Evolutionary conservation across 768 basidiomycete genomes (phyloP).

Genomic region (Hypholoma sublateritium): DNA sequence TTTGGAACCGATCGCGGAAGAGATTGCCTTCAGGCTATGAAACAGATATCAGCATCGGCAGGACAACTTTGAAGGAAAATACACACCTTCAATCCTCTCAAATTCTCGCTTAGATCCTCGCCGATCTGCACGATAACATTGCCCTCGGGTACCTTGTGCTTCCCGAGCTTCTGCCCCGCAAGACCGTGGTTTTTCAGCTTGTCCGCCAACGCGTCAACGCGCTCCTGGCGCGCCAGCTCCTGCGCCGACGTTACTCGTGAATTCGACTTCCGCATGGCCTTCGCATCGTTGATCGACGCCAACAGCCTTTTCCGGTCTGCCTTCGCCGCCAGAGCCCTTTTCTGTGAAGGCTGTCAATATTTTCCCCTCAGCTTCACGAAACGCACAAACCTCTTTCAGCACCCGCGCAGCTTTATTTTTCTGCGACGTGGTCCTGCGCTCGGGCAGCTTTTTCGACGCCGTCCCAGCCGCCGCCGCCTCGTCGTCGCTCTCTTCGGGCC

Average conservation of each 20-base stretch:
- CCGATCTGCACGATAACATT: constrained; percentile 85
- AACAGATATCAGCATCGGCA: constrained; percentile 2
- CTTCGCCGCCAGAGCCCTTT: constrained; percentile 61
- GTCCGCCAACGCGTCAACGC: constrained; percentile 42
- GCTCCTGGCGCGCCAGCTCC: constrained; percentile 41
- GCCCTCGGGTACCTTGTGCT: constrained; percentile 68
- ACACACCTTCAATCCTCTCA: constrained; percentile 79
- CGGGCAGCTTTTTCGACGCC: constrained; percentile 36
- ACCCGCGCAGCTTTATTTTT: constrained; percentile 63
- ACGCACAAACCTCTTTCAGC: constrained; percentile 59
- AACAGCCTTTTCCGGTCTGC: constrained; percentile 60
- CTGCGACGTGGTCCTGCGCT: constrained; percentile 50
- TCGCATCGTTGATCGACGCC: constrained; percentile 56
- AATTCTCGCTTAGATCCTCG: constrained; percentile 84
- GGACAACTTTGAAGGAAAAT: background rate
- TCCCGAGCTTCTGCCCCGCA: constrained; percentile 76
- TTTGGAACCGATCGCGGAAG: constrained; percentile 86
- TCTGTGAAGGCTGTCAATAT: constrained; percentile 36
- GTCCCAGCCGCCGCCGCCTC: constrained; percentile 16
- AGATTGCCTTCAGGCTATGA: constrained; percentile 88
- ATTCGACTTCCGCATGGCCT: constrained; percentile 46
- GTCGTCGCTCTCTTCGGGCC: constrained; percentile 32
- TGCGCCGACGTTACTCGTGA: constrained; percentile 35
- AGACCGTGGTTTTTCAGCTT: constrained; percentile 61
- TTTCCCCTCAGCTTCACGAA: background rate